Conservation (phyloP, 768 basidiomycete species). For the Tulasnella sp. region DNA sequence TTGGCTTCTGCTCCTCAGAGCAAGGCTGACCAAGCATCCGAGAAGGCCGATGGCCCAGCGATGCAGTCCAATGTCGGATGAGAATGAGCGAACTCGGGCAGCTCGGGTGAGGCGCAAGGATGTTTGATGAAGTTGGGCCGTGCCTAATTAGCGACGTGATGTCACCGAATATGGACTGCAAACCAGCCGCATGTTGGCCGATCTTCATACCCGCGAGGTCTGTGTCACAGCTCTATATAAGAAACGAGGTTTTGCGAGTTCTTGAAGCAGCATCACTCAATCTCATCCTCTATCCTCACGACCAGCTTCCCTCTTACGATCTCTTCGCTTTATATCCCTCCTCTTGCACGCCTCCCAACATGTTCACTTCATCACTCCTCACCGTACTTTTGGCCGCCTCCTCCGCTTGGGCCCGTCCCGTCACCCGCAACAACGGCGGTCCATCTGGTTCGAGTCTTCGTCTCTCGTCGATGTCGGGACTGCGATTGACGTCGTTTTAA, state of each 20-base stretch:
- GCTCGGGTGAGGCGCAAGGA: neutral
- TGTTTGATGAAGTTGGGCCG: neutral
- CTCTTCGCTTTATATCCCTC: neutral
- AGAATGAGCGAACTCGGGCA: neutral
- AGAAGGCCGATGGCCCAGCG: neutral
- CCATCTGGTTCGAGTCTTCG: neutral
- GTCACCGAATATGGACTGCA: neutral
- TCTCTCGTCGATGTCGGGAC: neutral
- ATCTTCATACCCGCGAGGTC: neutral
- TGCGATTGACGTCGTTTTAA: neutral
- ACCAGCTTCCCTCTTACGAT: neutral
- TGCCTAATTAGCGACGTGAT: neutral
- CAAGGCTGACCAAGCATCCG: neutral
- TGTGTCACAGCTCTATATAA: neutral
- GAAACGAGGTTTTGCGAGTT: neutral
- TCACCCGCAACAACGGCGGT: neutral
- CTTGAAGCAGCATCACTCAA: neutral
- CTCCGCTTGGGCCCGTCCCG: neutral
- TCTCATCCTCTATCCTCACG: neutral
- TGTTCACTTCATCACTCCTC: neutral
- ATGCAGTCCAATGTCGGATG: neutral
- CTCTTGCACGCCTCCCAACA: neutral
- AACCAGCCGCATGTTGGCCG: neutral
- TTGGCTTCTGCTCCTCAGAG: neutral
- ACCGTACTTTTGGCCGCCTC: neutral